These are phyloP conservation scores for Thelonectria olida DNA, from an alignment of 2,329 filamentous ascomycete genomes.

Conservation along the genomic window DNA sequence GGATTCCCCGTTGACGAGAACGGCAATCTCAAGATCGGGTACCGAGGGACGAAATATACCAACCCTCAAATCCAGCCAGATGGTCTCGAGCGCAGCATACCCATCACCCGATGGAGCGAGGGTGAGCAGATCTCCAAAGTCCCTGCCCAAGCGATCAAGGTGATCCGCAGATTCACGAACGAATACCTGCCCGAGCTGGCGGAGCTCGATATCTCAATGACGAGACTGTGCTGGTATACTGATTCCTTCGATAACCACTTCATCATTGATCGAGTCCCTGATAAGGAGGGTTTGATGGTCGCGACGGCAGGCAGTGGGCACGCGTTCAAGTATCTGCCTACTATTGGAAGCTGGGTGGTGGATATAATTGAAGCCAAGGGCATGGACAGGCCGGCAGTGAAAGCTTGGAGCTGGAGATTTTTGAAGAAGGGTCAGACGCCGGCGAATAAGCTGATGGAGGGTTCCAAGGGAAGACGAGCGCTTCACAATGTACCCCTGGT, in stretches of 20 bases:
- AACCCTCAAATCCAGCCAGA: conserved; percentile 27
- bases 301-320: conserved; percentile 61
- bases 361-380: conserved; percentile 17
- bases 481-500: conserved; percentile 5
- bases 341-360: conserved; percentile 18
- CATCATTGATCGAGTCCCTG: conserved; percentile 48
- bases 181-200: conserved; percentile 54
- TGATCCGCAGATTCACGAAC: conserved; percentile 45
- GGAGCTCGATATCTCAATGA: conserved; percentile 47
- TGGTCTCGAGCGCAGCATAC: conserved; percentile 48
- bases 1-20: conserved; percentile 38
- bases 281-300: conserved; percentile 67
- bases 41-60: conserved; percentile 33
- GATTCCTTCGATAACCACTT: conserved; percentile 45
- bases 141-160: conserved; percentile 38
- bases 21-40: conserved; percentile 42
- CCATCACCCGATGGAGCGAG: conserved; percentile 48
- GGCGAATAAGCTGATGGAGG: conserved; percentile 22
- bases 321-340: conserved; percentile 38
- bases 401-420: conserved; percentile 21
- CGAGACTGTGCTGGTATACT: conserved; percentile 41
- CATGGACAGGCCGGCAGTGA: conserved; percentile 7
- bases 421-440: not conserved
- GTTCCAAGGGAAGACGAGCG: not conserved
- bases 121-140: conserved; percentile 31